Conservation (phyloP, 2,329 filamentous ascomycete genomes). For the Claviceps paspali region DNA sequence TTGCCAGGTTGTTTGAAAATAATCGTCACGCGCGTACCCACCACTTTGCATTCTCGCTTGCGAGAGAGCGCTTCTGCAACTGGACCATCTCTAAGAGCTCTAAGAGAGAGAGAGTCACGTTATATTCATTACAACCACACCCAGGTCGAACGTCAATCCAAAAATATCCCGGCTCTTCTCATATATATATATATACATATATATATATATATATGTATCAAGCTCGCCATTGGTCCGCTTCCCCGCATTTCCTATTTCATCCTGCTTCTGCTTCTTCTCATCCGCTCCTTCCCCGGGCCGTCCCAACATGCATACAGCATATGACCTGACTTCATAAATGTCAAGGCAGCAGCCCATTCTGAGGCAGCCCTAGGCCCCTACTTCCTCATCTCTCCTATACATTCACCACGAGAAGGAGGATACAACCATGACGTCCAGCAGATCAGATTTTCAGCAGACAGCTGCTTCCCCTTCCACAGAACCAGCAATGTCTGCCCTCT, state of each 20-base stretch:
- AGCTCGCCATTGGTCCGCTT: slow-evolving; percentile 4
- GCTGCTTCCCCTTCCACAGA: slow-evolving; percentile 12
- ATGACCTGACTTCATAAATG: slow-evolving; percentile 21
- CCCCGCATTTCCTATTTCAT: slow-evolving; percentile 5
- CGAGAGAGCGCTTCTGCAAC: neutral
- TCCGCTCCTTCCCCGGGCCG: slow-evolving; percentile 12
- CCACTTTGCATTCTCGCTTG: slow-evolving; percentile 2
- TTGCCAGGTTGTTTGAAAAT: neutral
- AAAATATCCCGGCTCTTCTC: slow-evolving; percentile 2
- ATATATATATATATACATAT: no score
- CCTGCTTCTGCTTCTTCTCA: neutral
- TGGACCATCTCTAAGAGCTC: neutral
- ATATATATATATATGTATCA: no score
- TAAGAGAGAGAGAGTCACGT: no score
- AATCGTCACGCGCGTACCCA: neutral
- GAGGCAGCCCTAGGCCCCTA: slow-evolving; percentile 9
- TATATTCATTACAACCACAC: slow-evolving; percentile 1
- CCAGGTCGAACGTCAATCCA: slow-evolving; percentile 2
- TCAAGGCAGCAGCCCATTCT: slow-evolving; percentile 19
- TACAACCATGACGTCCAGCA: slow-evolving; percentile 12
- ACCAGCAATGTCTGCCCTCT: slow-evolving; percentile 27
- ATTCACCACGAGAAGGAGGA: slow-evolving; percentile 6
- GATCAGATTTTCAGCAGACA: slow-evolving; percentile 12
- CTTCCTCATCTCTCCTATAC: slow-evolving; percentile 8
- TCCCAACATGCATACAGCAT: slow-evolving; percentile 21